Base-by-base conservation (phyloP, 331 rosid genomes). In the Malus hybrid region DNA sequence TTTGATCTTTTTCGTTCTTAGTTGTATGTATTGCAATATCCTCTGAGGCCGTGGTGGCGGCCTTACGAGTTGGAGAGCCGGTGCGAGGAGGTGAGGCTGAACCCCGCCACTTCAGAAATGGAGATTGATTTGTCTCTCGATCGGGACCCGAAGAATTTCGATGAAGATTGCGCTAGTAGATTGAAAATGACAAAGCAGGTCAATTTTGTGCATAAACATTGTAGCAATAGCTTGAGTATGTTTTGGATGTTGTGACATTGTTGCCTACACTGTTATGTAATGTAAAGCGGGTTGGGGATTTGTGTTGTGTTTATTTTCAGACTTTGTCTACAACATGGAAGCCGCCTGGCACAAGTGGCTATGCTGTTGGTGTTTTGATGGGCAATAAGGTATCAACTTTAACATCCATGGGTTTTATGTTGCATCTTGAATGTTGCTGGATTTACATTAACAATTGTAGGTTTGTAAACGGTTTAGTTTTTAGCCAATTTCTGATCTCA, bases 41-140 rank as follows among this genome's bases (percentile, higher is more conserved):
- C 99, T 16, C 73, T 91, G 84, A 86, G 97, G 77, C 90, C 97
- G 32, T 58, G 75, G 55, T 94, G 99, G 99, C 81, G 97, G 60
- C 99, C 99, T 0, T 92, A 91, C 42, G 95, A 92, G 34, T 71
- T 94, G 60, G 96, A 90, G 22, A 90, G 88, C 28, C 87, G 79
- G 68, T 92, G 99, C 55, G 76, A 90, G 82, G 93, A 91, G 96
- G 98, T 94, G 12, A 94, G 96, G 80, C 78, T 90, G 76, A 88
- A 89, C 57, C 86, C 91, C 16, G 62, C 13, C 24, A 87, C 79
- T 82, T 77, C 88, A 26, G 86, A 88, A 81, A 76, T 92, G 70
- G 89, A 91, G 80, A 36, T 94, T 63, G 99, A 94, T 82, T 84
- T 94, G 72, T 75, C 88, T 56, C 28, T 87, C 72, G 95, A 94